Conservation (phyloP, 179 eudicot species). For the Dionaea muscipula region DNA sequence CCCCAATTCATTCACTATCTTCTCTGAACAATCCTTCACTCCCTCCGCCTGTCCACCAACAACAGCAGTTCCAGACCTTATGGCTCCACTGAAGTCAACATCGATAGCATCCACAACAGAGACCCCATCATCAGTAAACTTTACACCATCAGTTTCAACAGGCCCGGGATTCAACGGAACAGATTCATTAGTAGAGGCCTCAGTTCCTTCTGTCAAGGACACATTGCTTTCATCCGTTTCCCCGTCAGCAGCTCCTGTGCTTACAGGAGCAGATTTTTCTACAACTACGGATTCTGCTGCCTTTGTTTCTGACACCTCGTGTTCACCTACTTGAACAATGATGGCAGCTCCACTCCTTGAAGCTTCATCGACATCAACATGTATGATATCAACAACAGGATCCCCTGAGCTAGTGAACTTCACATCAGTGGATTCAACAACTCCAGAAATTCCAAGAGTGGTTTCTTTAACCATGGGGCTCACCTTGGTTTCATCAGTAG, state of each 20-base stretch:
- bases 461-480: slow-evolving; percentile 12
- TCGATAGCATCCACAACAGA: slow-evolving; percentile 31
- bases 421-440: slow-evolving; percentile 18
- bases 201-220: not conserved
- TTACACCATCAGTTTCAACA: slow-evolving; percentile 17
- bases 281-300: not conserved
- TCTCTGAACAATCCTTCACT: not conserved
- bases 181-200: slow-evolving; percentile 5
- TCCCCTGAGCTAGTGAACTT: slow-evolving; percentile 11
- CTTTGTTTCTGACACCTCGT: not conserved
- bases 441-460: slow-evolving; percentile 4
- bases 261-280: slow-evolving; percentile 14
- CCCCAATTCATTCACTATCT: not conserved
- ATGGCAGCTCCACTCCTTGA: not conserved
- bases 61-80: slow-evolving; percentile 20
- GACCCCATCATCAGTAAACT: slow-evolving; percentile 27
- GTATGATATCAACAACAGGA: slow-evolving; percentile 10
- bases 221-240: slow-evolving; percentile 16
- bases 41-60: slow-evolving; percentile 23
- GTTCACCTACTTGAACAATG: slow-evolving; percentile 7
- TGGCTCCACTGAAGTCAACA: slow-evolving; percentile 27
- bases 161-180: slow-evolving; percentile 7
- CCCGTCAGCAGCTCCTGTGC: slow-evolving; percentile 10
- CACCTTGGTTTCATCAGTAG: slow-evolving; percentile 5
- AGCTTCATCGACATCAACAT: slow-evolving; percentile 8